Evolutionary conservation across 2,329 filamentous ascomycete species (phyloP), one percentile per base, ranked within the genome.

Genomic region (Malbranchea cinnamomea): DNA sequence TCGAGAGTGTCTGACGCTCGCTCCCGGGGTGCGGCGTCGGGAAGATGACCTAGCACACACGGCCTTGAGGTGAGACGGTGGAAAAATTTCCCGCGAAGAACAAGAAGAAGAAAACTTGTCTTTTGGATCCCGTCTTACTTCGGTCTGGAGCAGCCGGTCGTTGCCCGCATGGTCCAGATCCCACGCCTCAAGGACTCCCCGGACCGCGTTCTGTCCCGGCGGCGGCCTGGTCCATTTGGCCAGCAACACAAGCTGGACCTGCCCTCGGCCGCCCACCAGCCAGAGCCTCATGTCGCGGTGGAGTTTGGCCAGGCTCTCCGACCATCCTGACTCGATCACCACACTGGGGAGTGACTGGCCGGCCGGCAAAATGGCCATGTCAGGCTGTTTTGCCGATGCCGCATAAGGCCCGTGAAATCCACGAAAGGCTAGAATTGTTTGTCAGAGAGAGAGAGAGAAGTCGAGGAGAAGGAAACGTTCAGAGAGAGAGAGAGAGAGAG

Each of bases 211-310:
- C 2, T 9, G 23, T 12, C 30, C 14, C 5, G 15, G 26, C 5
- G 27, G 12, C 14, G 15, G 8, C 23, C 33, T 36, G 6, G 26
- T 31, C 34, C 34, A 36, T 21, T 31, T 34, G 17, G 33, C 13
- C 13, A 31, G 14, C 14, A 36, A 9, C 14, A 35, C 37, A 12
- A 39, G 6, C 21, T 32, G 10, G 9, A 37, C 23, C 18, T 23
- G n/a, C 16, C 25, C 28, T 9, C 4, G n/a, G 4, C 31, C 27
- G 7, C 34, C 34, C 10, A 13, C 15, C 12, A 39, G 21, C 37
- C 37, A 37, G 3, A 39, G 21, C 4, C n/a, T 15, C 32, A 30
- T 37, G 18, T 39, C 35, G n/a, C 24, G 28, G 5, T 34, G 23
- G n/a, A 39, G 30, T n/a, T 22, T 6, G 2, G 18, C 6, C 3